Conservation (phyloP, 2,329 filamentous ascomycete species). For the Aureobasidium sp. region DNA sequence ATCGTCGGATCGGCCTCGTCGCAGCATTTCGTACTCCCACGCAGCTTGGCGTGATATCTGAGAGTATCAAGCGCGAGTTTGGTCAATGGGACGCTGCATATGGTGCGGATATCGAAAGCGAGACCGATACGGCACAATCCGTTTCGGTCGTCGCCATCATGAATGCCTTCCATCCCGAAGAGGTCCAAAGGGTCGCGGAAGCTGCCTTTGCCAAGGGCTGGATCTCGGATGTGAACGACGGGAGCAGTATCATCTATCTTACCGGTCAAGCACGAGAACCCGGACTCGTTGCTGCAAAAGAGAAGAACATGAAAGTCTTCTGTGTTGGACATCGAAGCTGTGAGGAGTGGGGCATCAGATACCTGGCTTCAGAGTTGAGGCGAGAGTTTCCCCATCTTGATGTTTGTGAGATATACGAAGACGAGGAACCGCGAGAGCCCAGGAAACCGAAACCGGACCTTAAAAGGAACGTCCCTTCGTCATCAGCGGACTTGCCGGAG, state of each 20-base stretch:
- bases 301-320: slow-evolving; percentile 29
- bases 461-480: slow-evolving; percentile 4
- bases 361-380: slow-evolving; percentile 27
- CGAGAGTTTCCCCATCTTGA: slow-evolving; percentile 27
- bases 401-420: slow-evolving; percentile 33
- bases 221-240: slow-evolving; percentile 22
- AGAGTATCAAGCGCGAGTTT: slow-evolving; percentile 9
- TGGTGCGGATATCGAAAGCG: not conserved
- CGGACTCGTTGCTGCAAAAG: slow-evolving; percentile 29
- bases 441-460: slow-evolving; percentile 2
- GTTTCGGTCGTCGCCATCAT: slow-evolving; percentile 31
- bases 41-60: not conserved
- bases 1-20: slow-evolving; percentile 34
- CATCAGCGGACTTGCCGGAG: not conserved
- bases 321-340: slow-evolving; percentile 35
- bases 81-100: not conserved
- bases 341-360: slow-evolving; percentile 37
- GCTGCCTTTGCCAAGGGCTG: slow-evolving; percentile 25
- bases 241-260: slow-evolving; percentile 31
- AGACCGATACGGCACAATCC: slow-evolving; percentile 14
- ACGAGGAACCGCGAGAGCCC: slow-evolving; percentile 23
- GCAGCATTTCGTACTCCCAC: slow-evolving; percentile 21
- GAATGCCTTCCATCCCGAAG: slow-evolving; percentile 35
- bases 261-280: slow-evolving; percentile 33
- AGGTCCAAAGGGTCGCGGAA: slow-evolving; percentile 31